Evolutionary conservation across 2,329 filamentous ascomycete genomes (phyloP).

Genomic region (Aspergillus sclerotialis): DNA sequence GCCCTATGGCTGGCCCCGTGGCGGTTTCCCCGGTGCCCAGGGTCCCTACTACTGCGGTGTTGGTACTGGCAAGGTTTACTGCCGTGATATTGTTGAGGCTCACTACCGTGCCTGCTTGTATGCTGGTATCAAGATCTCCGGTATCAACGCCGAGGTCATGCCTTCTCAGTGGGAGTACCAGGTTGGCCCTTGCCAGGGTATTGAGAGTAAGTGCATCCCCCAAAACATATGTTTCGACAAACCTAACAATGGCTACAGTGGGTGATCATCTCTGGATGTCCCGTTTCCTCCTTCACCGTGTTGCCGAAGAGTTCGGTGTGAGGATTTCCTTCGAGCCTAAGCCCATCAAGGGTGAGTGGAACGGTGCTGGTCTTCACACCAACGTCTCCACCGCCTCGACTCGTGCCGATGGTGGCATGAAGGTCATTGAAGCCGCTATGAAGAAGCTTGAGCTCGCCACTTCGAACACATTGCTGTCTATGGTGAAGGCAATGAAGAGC

Average conservation of each 20-base stretch:
- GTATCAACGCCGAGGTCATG: slow-evolving; percentile 99
- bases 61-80: slow-evolving; percentile 92
- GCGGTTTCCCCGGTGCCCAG: slow-evolving; percentile 85
- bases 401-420: slow-evolving; percentile 88
- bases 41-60: slow-evolving; percentile 98
- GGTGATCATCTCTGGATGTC: slow-evolving; percentile 96
- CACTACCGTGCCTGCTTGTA: slow-evolving; percentile 90
- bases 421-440: slow-evolving; percentile 80
- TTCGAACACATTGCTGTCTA: slow-evolving; percentile 86
- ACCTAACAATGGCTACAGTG: slow-evolving; percentile 47
- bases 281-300: slow-evolving; percentile 79
- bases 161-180: slow-evolving; percentile 98
- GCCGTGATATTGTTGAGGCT: slow-evolving; percentile 94
- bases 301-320: slow-evolving; percentile 93
- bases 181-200: slow-evolving; percentile 82
- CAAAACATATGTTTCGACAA: neutral
- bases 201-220: slow-evolving; percentile 57
- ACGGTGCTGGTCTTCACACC: slow-evolving; percentile 87
- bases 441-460: slow-evolving; percentile 75
- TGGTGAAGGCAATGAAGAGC: slow-evolving; percentile 90
- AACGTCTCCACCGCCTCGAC: slow-evolving; percentile 91
- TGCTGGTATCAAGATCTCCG: slow-evolving; percentile 85
- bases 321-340: slow-evolving; percentile 95
- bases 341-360: slow-evolving; percentile 94
- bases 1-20: slow-evolving; percentile 86